These are phyloP conservation scores for Rhexocercosporidium sp. DNA, from an alignment of 2,329 filamentous ascomycete genomes.

Conservation along the genomic window DNA sequence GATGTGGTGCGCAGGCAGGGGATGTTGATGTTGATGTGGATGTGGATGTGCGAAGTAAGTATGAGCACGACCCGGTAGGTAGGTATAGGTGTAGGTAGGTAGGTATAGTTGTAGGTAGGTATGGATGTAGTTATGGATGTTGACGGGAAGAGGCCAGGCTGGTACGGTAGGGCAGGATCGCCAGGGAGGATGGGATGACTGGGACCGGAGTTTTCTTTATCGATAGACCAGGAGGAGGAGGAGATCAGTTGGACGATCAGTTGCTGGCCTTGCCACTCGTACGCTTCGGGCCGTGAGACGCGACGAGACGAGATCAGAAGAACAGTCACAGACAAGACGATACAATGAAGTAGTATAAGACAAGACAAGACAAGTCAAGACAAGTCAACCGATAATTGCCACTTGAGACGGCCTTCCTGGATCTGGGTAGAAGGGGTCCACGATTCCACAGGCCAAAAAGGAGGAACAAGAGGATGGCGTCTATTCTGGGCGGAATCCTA, in stretches of 20 bases:
- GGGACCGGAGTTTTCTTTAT: slow-evolving; percentile 5
- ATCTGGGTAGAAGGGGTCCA: not conserved
- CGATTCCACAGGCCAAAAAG: not conserved
- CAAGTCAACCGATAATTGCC: not conserved
- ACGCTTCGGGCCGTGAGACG: slow-evolving; percentile 5
- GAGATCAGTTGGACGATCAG: too few species aligned
- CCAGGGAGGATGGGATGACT: not conserved
- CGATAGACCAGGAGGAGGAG: not conserved
- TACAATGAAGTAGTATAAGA: too few species aligned
- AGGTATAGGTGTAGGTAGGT: not conserved
- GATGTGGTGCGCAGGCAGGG: not conserved
- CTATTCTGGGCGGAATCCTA: not conserved
- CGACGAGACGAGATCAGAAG: not conserved
- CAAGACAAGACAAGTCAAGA: too few species aligned
- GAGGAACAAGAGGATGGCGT: not conserved
- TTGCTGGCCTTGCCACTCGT: not conserved
- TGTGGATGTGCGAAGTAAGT: too few species aligned
- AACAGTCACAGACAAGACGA: not conserved
- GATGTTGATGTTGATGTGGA: not conserved
- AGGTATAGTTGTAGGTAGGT: too few species aligned
- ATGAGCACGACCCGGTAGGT: too few species aligned
- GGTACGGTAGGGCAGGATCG: not conserved
- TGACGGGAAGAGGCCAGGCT: not conserved
- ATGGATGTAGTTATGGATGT: not conserved
- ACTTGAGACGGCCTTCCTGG: not conserved